These are phyloP conservation scores for Westerdykella aurantiaca DNA, from an alignment of 2,329 filamentous ascomycete species.

Conservation along the genomic window DNA sequence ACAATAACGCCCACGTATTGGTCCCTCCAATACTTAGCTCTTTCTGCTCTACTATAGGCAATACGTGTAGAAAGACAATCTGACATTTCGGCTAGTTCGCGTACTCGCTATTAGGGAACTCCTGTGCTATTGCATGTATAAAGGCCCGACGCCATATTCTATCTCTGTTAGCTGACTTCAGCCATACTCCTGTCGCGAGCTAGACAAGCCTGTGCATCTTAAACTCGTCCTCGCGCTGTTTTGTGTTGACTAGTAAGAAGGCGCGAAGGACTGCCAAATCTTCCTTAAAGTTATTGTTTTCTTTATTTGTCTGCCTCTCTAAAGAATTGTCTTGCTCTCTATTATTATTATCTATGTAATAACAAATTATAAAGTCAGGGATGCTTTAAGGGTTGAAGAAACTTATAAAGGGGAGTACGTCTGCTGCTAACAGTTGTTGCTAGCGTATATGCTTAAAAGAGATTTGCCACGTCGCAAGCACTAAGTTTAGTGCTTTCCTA, in stretches of 20 bases:
- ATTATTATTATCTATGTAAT: conserved; percentile 1
- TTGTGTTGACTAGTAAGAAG: conserved; percentile 13
- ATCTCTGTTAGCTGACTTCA: conserved; percentile 14
- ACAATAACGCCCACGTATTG: too few species aligned
- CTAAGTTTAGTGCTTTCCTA: conserved; percentile 27
- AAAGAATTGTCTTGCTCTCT: conserved; percentile 1
- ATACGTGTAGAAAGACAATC: conserved; percentile 29
- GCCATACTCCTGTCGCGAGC: too few species aligned
- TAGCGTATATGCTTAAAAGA: conserved; percentile 32
- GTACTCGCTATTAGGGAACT: conserved; percentile 7
- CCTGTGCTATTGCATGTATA: conserved; percentile 7
- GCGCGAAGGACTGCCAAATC: conserved; percentile 11
- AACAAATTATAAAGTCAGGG: too few species aligned
- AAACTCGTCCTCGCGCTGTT: conserved; percentile 1
- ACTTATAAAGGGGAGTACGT: conserved; percentile 46
- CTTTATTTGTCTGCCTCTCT: too few species aligned
- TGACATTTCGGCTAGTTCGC: conserved; percentile 23
- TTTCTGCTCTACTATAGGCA: too few species aligned
- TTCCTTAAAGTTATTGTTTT: too few species aligned
- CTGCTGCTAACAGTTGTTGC: conserved; percentile 29
- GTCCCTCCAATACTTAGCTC: too few species aligned
- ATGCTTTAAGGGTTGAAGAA: conserved; percentile 44
- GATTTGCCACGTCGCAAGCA: conserved; percentile 36
- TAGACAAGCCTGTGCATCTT: conserved; percentile 15
- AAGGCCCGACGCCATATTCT: conserved; percentile 8